Evolutionary conservation across 225 moss, liverwort and hornwort species (phyloP).

Genomic region (Polytrichum formosum): DNA sequence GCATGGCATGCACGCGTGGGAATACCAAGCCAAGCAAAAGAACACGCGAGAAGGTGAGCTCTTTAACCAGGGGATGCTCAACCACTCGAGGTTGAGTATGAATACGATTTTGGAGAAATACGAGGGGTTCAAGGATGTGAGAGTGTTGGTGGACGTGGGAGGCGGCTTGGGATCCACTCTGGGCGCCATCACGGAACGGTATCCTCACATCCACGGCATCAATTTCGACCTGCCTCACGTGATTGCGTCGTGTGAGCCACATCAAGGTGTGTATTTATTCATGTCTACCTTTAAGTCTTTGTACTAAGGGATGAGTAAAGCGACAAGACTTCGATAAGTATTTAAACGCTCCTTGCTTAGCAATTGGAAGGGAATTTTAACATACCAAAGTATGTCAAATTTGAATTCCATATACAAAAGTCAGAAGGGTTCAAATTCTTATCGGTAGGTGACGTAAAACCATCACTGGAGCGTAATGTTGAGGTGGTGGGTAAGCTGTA

Average conservation of each 20-base stretch:
- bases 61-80: background rate
- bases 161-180: constrained; percentile 35
- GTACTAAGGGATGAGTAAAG: too few relatives aligned
- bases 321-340: too few relatives aligned
- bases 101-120: background rate
- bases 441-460: too few relatives aligned
- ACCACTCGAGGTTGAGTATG: background rate
- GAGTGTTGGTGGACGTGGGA: constrained; percentile 26
- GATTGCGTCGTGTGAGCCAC: constrained; percentile 23
- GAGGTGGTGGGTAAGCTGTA: too few relatives aligned
- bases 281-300: too few relatives aligned
- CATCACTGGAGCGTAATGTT: too few relatives aligned
- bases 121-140: constrained; percentile 1
- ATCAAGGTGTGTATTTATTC: constrained; percentile 23
- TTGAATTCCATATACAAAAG: too few relatives aligned
- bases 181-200: constrained; percentile 17
- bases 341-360: too few relatives aligned
- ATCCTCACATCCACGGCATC: constrained; percentile 44
- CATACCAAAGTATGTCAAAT: too few relatives aligned
- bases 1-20: background rate
- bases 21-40: background rate
- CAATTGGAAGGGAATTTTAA: too few relatives aligned
- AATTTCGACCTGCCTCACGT: constrained; percentile 48
- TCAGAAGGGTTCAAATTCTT: too few relatives aligned
- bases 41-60: background rate